Percentiles rank a stretch among this genome's conserved stretches.
Conservation (phyloP, 2,329 filamentous ascomycete genomes). For the Aureobasidium sp. region DNA sequence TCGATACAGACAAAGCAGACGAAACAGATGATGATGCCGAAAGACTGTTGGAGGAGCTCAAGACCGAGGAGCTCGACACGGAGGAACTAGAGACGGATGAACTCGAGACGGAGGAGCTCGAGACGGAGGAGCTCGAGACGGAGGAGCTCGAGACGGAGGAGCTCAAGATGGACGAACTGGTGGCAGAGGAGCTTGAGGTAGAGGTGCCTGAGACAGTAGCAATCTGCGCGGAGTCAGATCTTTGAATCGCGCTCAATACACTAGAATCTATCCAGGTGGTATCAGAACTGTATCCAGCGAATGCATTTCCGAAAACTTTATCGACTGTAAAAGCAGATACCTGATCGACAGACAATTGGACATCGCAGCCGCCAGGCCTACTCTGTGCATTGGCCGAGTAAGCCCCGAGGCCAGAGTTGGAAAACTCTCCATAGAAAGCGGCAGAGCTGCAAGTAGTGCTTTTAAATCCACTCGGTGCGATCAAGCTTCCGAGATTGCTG, state of each 20-base stretch:
- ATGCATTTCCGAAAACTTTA: constrained; percentile 32
- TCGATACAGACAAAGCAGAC: constrained; percentile 17
- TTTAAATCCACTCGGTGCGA: constrained; percentile 35
- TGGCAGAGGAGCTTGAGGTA: neutral
- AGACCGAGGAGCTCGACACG: neutral
- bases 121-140: constrained; percentile 16
- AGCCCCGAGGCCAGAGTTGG: constrained; percentile 35
- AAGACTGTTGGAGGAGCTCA: neutral
- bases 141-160: neutral
- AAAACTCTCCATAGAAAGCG: constrained; percentile 38
- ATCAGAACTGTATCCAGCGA: constrained; percentile 29
- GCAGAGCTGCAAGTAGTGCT: constrained; percentile 18
- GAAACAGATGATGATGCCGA: constrained; percentile 15
- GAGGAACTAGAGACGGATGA: neutral
- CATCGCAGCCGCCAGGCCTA: constrained; percentile 30
- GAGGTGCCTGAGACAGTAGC: constrained; percentile 1
- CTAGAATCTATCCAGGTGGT: constrained; percentile 34
- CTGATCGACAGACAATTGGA: constrained; percentile 28
- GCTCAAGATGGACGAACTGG: neutral
- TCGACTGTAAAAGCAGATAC: constrained; percentile 32
- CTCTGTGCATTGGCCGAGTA: constrained; percentile 30
- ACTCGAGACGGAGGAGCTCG: constrained; percentile 16
- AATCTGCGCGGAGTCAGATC: constrained; percentile 25
- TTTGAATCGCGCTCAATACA: constrained; percentile 30
- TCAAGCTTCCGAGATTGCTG: constrained; percentile 32